phyloP scores from a whole-genome alignment of 75 land plant genomes.

The Chamaecyparis obtusa region DNA sequence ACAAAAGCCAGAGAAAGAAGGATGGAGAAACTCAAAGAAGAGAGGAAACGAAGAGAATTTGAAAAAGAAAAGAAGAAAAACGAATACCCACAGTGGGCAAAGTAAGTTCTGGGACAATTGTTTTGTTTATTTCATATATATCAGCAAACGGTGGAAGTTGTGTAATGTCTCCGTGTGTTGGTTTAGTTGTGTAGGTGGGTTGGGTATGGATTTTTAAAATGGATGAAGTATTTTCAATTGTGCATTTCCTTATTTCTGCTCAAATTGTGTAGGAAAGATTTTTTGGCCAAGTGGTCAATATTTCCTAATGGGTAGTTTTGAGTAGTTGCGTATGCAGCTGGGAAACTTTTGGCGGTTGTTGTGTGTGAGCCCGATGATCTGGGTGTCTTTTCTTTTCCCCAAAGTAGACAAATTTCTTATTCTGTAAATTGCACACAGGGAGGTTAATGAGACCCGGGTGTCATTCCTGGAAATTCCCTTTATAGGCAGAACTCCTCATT shows the following conservation, averaged over 20 bases:
- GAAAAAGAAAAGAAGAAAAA: constrained; percentile 51
- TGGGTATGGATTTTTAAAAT: neutral
- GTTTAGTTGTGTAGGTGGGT: neutral
- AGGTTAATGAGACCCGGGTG: too few relatives aligned
- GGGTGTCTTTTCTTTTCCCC: too few relatives aligned
- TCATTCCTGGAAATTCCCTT: too few relatives aligned
- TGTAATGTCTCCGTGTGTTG: neutral
- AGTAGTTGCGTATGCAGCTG: neutral
- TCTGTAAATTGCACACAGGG: too few relatives aligned
- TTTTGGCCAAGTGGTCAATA: neutral
- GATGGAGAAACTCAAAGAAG: constrained; percentile 67
- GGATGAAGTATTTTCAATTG: neutral
- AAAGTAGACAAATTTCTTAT: too few relatives aligned
- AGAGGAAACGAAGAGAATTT: constrained; percentile 57
- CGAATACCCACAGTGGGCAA: constrained; percentile 86
- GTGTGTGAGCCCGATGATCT: too few relatives aligned
- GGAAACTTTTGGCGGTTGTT: neutral
- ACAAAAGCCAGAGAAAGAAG: constrained; percentile 73
- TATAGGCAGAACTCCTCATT: too few relatives aligned
- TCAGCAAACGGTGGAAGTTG: neutral
- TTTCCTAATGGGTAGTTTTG: neutral
- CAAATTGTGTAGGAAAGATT: neutral
- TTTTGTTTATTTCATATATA: neutral
- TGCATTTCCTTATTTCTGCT: neutral
- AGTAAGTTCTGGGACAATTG: constrained; percentile 27